Evolutionary conservation across 192 early-diverging fungal species (phyloP), one percentile per base, ranked within the genome.

Genomic region (Coemansia sp.): DNA sequence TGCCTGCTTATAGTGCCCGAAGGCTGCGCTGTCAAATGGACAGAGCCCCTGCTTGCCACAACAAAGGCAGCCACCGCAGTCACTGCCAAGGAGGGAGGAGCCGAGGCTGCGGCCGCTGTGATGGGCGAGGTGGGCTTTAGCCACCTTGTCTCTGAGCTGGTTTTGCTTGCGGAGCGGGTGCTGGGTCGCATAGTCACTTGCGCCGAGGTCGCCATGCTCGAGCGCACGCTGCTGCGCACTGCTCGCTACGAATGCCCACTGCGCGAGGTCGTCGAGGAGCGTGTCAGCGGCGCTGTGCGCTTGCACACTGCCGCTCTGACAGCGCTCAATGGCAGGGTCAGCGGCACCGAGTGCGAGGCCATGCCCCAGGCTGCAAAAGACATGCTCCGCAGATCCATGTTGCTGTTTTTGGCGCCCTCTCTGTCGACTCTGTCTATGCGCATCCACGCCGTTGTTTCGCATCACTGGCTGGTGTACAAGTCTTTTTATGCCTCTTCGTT

Each of bases 401-500:
- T 82, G 60, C 55, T 49, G 37, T 77, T 77, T 37, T 42, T 82
- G 68, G 72, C 63, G 42, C 72, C 80, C 7, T 58, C 62, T 17
- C 47, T 84, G n/a, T 47, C 73, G 1, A 28, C 69, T 13, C 73
- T 84, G 62, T 43, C 73, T 1, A 6, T 49, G 46, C 62, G 62
- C 9, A 75, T 84, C 58, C 69, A 78, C 32, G 50, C 68, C 21
- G 74, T 84, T 17, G 49, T 73, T 14, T 26, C 67, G 23, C 81
- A 84, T 60, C 81, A 84, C 68, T 84, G 81, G 81, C 69, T 64
- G 7, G 81, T 84, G 16, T 84, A 78, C 65, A 84, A 75, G 70
- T 11, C 67, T 0, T 84, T 75, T 42, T 84, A 84, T 58, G 58
- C 72, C 23, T 55, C 52, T 10, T 30, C 52, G 14, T 14, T 30